Evolutionary conservation across 345 rosid species (phyloP).

Genomic region (Cardamine resedifolia): DNA sequence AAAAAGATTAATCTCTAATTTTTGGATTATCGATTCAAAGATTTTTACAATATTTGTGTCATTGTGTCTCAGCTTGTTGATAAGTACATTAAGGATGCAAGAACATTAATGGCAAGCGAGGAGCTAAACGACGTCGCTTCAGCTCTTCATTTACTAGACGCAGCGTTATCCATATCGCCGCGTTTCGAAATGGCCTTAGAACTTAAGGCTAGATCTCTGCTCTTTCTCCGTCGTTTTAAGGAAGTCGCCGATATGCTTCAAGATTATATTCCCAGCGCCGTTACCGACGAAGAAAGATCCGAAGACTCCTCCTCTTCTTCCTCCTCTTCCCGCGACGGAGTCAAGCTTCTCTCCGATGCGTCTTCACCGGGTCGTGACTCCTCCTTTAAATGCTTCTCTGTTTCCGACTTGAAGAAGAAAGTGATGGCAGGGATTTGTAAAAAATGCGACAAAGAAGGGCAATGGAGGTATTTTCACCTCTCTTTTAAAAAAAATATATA

Average conservation of each 20-base stretch:
- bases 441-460: constrained; percentile 76
- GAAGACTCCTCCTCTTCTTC: constrained; percentile 38
- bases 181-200: constrained; percentile 51
- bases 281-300: constrained; percentile 53
- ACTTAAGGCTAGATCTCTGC: constrained; percentile 41
- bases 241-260: constrained; percentile 54
- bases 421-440: constrained; percentile 79
- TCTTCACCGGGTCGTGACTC: constrained; percentile 46
- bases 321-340: constrained; percentile 40
- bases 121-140: constrained; percentile 59
- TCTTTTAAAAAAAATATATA: too few relatives aligned
- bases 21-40: not conserved
- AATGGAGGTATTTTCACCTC: constrained; percentile 76
- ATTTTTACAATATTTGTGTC: too few relatives aligned
- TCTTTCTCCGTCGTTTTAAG: constrained; percentile 34
- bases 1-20: not conserved
- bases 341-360: constrained; percentile 50
- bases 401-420: constrained; percentile 85
- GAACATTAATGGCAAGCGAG: constrained; percentile 59
- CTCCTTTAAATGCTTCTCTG: constrained; percentile 81
- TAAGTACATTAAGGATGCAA: constrained; percentile 75
- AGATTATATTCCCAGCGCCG: constrained; percentile 73
- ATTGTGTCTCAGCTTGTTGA: constrained; percentile 59
- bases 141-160: constrained; percentile 71
- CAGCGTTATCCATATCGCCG: constrained; percentile 68